Evolutionary conservation across 2,329 filamentous ascomycete species (phyloP), one percentile per base, ranked within the genome.

Genomic region (Exserohilum rostratum): DNA sequence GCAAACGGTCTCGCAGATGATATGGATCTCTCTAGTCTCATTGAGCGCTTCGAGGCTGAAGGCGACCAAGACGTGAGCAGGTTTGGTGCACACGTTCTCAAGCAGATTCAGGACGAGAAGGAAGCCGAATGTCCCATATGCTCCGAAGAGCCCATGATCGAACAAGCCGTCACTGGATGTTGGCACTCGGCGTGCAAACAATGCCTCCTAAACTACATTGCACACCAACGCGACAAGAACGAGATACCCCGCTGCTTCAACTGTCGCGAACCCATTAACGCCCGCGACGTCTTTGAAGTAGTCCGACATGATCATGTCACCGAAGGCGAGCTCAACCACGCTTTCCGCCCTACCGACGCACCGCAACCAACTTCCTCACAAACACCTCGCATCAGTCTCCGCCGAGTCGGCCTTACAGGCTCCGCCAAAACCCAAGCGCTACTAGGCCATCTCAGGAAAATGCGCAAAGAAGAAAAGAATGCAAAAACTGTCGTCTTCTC

Each of bases 151-250:
- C 92, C 93, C 3, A 98, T 98, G 92, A 85, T 91, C 35, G 90
- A 97, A 49, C 93, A 96, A 70, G 89, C 90, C 0, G 95, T 99
- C 1, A 98, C 95, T 0, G 91, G 91, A 0, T 99, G 95, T 76
- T 99, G 95, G 92, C 95, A 99, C 75, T 96, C 91, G 30, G 93
- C 95, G 0, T 99, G 95, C 79, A 96, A 95, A 76, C 89, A 90
- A 58, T 99, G 95, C 67, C 79, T 98, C n/a, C 79, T 96, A 2
- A 87, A 91, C 64, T 96, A 91, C 65, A 96, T 99, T 68, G 87
- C 90, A 59, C 92, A 96, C 68, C 90, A 96, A 72, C 88, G 83
- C 4, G 87, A 91, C 62, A 91, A 89, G 54, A 87, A 87, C 38
- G 84, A 90, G 45, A 75, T 89, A 0, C 89, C 95, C 1, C 85